Evolutionary conservation across 2,329 filamentous ascomycete genomes (phyloP), one percentile per base, ranked within the genome.

Genomic region (Tolypocladium inflatum): DNA sequence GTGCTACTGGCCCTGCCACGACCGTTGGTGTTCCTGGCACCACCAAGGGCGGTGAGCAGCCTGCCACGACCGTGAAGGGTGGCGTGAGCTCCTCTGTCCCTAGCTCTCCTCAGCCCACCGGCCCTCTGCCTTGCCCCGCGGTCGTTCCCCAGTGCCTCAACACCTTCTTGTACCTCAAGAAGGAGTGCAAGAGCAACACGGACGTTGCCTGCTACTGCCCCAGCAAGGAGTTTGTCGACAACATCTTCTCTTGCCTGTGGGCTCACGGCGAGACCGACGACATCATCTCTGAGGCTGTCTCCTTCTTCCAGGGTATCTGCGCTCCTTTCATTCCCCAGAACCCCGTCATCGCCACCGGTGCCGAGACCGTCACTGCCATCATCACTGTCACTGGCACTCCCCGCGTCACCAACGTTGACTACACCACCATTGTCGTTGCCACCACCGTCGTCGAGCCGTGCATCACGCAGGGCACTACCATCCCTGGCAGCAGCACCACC

Each of bases 251-350:
- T 61, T 97, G 93, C 76, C 80, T 97, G 66, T 84, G 87, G 68
- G 83, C 91, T 58, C 87, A 91, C 80, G 88, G 86, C 63, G 80
- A 81, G 60, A 80, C 81, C 59, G 81, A 86, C 61, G 77, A 82
- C 52, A 82, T 89, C 69, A 80, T 93, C 65, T 79, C 84, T 57
- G 76, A 85, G 65, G 90, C 91, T 60, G 81, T 94, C 60, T 82
- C 83, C 67, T 96, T 90, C 84, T 88, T 97, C 80, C 87, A 92
- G 74, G 92, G 92, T 71, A 90, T 97, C 75, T 97, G 93, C 78
- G 91, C 89, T 59, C 76, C 81, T 56, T 87, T 87, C 74, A 81
- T 90, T 41, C 78, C 81, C 19, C 66, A 82, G 70, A 96, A 97
- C 82, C 91, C 92, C n/a, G 89, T 81, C 63, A 89, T 97, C 67